Base-by-base conservation (phyloP, 2,329 filamentous ascomycete species). In the Penicillium sclerotiorum region DNA sequence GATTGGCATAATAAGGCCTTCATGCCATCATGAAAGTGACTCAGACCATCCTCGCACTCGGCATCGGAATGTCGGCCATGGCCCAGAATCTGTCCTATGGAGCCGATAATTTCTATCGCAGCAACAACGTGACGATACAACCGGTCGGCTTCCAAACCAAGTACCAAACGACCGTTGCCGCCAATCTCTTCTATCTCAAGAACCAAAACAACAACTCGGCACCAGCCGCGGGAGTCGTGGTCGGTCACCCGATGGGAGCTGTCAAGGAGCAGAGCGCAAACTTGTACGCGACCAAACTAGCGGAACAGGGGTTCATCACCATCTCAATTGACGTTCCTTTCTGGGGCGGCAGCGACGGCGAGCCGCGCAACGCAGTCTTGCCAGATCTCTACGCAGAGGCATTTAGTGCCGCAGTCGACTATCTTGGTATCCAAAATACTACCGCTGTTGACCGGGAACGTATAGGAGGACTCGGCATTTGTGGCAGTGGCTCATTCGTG, bases 391-490 rank as follows among this genome's bases (percentile, higher is more conserved):
- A 60, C 27, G 52, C 62, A 38, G 58, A 62, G 32, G 65, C 58
- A 6, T 59, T 64, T 46, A 58, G 59, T 23, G 55, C 53, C 0
- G 64, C 60, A 6, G 62, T 68, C 20, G 58, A 63, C 44, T 66
- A 60, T 46, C 60, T 68, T 11, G 55, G 57, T 33, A 49, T 47
- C 0, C 56, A 55, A 21, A 35, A 50, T 12, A 7, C 12, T 7
- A 28, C 25, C n/a, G 39, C 46, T 17, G 58, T 67, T 12, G 50
- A 67, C 20, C 54, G 55, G 28, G 54, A 61, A 33, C 61, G 61
- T 1, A 65, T 67, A 35, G 63, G 61, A 1, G 63, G 36, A 1
- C 47, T 66, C 6, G 64, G 63, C 4, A 60, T 68, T 45, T 68
- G 63, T 48, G 64, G 50, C 39, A 61, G 60, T 23, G 65, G 62